These are phyloP conservation scores for Zoysia japonica DNA, from an alignment of 176 grass and related monocot species.

Conservation along the genomic window DNA sequence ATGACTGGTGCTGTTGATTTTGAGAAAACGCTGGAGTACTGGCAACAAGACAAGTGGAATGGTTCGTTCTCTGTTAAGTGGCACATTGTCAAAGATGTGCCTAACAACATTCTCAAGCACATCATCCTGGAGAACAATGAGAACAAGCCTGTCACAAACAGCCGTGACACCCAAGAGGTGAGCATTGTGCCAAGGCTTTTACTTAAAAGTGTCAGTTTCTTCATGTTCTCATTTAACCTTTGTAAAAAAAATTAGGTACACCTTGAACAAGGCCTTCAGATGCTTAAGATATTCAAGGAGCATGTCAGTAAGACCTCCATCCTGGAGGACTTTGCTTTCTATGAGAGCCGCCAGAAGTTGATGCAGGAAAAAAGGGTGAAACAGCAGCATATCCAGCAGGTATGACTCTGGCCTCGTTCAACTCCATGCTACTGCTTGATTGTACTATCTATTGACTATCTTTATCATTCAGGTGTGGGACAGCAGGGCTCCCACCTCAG, in stretches of 20 bases:
- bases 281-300: slow-evolving; percentile 95
- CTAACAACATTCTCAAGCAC: slow-evolving; percentile 91
- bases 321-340: slow-evolving; percentile 86
- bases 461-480: slow-evolving; percentile 64
- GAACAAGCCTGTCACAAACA: slow-evolving; percentile 91
- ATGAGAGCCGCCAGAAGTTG: slow-evolving; percentile 85
- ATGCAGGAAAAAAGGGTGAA: slow-evolving; percentile 89
- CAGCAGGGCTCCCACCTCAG: slow-evolving; percentile 43
- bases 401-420: not conserved
- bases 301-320: slow-evolving; percentile 77
- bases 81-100: slow-evolving; percentile 93
- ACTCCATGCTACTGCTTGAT: not conserved
- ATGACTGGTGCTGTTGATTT: slow-evolving; percentile 93
- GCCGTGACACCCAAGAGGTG: slow-evolving; percentile 95
- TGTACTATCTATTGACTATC: not conserved
- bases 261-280: slow-evolving; percentile 85
- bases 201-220: not conserved
- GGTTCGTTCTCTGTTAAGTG: slow-evolving; percentile 89
- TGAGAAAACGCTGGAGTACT: slow-evolving; percentile 82
- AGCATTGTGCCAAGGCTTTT: not conserved
- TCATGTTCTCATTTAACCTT: not conserved
- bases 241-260: slow-evolving; percentile 54
- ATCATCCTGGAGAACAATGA: slow-evolving; percentile 96
- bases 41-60: slow-evolving; percentile 98
- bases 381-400: slow-evolving; percentile 81